phyloP scores from a whole-genome alignment of 768 basidiomycete species.

The Trametopsis cervina region DNA sequence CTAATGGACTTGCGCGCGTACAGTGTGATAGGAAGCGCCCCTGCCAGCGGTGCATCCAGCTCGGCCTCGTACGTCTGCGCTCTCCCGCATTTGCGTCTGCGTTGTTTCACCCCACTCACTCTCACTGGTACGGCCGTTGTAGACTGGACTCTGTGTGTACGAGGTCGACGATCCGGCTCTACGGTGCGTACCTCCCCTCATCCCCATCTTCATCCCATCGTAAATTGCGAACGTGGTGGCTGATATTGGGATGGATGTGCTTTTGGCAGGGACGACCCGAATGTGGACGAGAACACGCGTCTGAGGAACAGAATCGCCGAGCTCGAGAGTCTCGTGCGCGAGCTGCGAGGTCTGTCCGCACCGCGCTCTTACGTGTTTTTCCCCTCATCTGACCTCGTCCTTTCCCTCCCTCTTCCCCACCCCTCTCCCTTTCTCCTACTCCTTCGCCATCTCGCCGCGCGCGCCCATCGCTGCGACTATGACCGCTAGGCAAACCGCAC shows the following conservation, averaged over 20 bases:
- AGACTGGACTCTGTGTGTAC: conserved; percentile 94
- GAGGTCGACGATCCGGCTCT: conserved; percentile 87
- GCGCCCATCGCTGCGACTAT: background rate
- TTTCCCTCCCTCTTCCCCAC: background rate
- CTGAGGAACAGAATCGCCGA: conserved; percentile 86
- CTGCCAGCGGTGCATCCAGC: conserved; percentile 84
- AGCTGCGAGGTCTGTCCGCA: conserved; percentile 84
- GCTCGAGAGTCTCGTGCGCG: conserved; percentile 86
- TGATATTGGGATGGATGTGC: too few relatives aligned
- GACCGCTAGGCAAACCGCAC: conserved; percentile 66
- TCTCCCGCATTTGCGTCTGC: conserved; percentile 9
- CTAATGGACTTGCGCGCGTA: too few relatives aligned
- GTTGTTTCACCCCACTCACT: background rate
- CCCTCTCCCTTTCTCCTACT: background rate
- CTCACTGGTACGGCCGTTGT: background rate
- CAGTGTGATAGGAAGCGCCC: conserved; percentile 91
- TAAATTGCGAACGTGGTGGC: too few relatives aligned
- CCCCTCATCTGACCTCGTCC: background rate
- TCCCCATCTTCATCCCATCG: background rate
- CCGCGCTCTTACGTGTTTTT: conserved; percentile 12
- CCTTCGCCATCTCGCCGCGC: too few relatives aligned
- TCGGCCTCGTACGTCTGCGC: conserved; percentile 57
- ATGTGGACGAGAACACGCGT: conserved; percentile 80
- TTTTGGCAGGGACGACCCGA: conserved; percentile 67
- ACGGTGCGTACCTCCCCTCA: conserved; percentile 37